Conservation (phyloP, 768 basidiomycete species). For the Mycena indigotica region DNA sequence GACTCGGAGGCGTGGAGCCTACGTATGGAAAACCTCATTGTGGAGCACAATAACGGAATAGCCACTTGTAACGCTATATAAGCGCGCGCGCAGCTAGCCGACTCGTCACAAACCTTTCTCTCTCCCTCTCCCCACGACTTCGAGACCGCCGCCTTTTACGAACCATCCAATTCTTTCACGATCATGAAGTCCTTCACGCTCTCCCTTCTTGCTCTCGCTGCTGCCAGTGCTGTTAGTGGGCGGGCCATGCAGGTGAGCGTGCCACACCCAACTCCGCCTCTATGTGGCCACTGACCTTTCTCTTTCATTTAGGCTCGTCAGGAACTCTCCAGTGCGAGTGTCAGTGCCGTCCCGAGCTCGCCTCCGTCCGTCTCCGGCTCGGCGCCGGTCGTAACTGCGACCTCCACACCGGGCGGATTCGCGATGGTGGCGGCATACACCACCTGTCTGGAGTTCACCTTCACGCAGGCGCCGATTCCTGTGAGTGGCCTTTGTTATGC, state of each 20-base stretch:
- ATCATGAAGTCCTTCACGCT: background rate
- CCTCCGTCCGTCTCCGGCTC: background rate
- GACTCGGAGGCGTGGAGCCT: too few relatives aligned
- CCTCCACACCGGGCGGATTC: background rate
- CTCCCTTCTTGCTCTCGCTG: background rate
- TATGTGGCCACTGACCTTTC: background rate
- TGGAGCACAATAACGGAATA: background rate
- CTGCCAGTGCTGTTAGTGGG: background rate
- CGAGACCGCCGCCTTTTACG: background rate
- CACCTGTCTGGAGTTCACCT: constrained; percentile 1
- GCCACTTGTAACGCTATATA: background rate
- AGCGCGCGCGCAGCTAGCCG: background rate
- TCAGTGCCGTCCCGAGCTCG: background rate
- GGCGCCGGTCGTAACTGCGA: background rate
- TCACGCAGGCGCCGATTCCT: constrained; percentile 1
- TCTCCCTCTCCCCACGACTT: background rate
- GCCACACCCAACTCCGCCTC: background rate
- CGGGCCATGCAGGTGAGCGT: background rate
- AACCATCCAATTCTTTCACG: background rate
- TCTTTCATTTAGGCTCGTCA: background rate
- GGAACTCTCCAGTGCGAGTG: background rate
- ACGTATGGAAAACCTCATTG: background rate
- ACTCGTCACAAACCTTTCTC: background rate
- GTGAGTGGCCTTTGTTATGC: background rate
- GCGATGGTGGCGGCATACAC: background rate